Base-by-base conservation (phyloP, 2,329 filamentous ascomycete species). In the Clathrospora elynae region DNA sequence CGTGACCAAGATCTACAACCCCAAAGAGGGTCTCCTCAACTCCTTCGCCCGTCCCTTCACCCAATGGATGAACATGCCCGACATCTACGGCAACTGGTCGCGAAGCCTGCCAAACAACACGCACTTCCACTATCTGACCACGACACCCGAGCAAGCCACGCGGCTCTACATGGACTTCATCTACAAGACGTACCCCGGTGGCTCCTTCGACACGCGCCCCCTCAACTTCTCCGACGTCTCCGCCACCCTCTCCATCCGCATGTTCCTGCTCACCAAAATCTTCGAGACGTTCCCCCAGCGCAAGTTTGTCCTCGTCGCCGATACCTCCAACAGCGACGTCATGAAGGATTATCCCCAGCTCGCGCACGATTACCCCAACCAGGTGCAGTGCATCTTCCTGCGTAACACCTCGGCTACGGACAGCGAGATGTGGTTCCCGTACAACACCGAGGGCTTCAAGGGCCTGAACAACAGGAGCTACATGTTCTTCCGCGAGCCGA, bases 51-150 rank as follows among this genome's bases (percentile, higher is more conserved):
- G 81, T 3, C 76, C 84, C 0, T 91, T 88, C 64, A 78, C 76
- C 0, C 76, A 81, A 0, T 91, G 87, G 87, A 76, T 85, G 75
- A 86, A 90, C 69, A 91, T 91, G 88, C 87, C 87, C 0, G 77
- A 83, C 2, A 84, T 90, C 53, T 91, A 89, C 65, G 81, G 83
- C 53, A 88, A 89, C 61, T 90, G 87, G 86, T 83, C 80, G 1
- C 71, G 72, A n/a, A 80, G 76, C 14, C 74, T 88, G 10, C 78
- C 81, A 0, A 78, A 88, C 59, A 53, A 53, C 45, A 76, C 84
- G 49, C 87, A 90, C 66, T 91, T 90, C 74, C 87, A 90, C 71
- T 91, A 91, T 71, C 76, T 91, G 13, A 91, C 87, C 0, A 91
- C 87, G 0, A 89, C 87, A 0, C 87, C 87, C 0, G 87, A 90